Conservation (phyloP, 129 eudicot genomes). For the Apium graveolens region DNA sequence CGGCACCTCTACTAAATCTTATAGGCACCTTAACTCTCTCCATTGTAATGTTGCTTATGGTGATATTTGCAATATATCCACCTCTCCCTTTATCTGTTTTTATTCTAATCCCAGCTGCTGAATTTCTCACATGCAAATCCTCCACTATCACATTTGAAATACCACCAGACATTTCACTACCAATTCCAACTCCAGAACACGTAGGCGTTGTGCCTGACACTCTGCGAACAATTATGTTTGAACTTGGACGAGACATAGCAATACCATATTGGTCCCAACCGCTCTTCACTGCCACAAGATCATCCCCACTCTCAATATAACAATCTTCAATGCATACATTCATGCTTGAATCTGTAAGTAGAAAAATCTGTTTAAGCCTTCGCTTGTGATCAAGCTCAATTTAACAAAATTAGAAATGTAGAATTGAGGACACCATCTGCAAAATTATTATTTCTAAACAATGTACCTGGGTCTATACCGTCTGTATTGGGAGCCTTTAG, state of each 20-base stretch:
- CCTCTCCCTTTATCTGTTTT: constrained; percentile 95
- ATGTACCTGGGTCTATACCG: constrained; percentile 89
- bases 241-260: constrained; percentile 65
- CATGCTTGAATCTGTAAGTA: constrained; percentile 67
- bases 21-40: constrained; percentile 83
- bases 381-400: background rate
- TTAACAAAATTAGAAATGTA: background rate
- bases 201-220: constrained; percentile 97
- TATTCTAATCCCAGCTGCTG: constrained; percentile 89
- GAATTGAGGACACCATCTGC: background rate
- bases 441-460: background rate
- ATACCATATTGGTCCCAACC: constrained; percentile 99
- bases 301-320: constrained; percentile 95
- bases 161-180: constrained; percentile 99
- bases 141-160: constrained; percentile 54
- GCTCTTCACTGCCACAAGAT: constrained; percentile 89
- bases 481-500: constrained; percentile 92
- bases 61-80: constrained; percentile 72
- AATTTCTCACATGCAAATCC: constrained; percentile 58
- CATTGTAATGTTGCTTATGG: constrained; percentile 57
- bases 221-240: constrained; percentile 67
- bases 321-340: constrained; percentile 92
- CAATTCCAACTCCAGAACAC: constrained; percentile 94
- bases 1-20: constrained; percentile 24
- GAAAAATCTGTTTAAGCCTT: background rate